phyloP scores from a whole-genome alignment of 768 basidiomycete genomes.

The Hypholoma sublateritium region DNA sequence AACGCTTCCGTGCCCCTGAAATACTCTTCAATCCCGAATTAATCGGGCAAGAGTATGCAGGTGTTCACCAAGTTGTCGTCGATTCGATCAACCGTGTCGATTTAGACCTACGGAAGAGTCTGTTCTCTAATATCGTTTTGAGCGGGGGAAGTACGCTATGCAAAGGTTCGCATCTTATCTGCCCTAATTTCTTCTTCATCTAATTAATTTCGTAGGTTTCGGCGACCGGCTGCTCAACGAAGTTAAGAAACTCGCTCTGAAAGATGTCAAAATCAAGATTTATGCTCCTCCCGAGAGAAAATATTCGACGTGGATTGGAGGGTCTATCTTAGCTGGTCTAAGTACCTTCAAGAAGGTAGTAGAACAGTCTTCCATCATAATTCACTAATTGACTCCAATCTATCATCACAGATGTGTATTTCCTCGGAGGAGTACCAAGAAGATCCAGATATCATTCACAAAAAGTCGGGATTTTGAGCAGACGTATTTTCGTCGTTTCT shows the following conservation, averaged over 20 bases:
- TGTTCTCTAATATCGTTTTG: slow-evolving; percentile 96
- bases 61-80: slow-evolving; percentile 98
- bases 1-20: slow-evolving; percentile 96
- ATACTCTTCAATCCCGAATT: slow-evolving; percentile 97
- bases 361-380: slow-evolving; percentile 6
- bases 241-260: slow-evolving; percentile 92
- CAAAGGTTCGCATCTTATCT: slow-evolving; percentile 58
- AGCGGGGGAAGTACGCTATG: slow-evolving; percentile 96
- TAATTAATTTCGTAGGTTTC: slow-evolving; percentile 54
- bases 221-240: slow-evolving; percentile 96
- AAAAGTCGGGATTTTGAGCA: slow-evolving; percentile 80
- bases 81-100: slow-evolving; percentile 97
- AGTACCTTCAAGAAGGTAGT: slow-evolving; percentile 93
- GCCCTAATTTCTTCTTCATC: slow-evolving; percentile 7
- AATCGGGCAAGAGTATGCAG: slow-evolving; percentile 94
- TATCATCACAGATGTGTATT: slow-evolving; percentile 87
- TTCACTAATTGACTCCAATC: slow-evolving; percentile 11
- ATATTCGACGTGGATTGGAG: slow-evolving; percentile 96
- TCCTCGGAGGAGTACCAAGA: slow-evolving; percentile 99
- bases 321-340: slow-evolving; percentile 92
- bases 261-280: slow-evolving; percentile 98
- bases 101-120: slow-evolving; percentile 89
- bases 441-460: slow-evolving; percentile 98
- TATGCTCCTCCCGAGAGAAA: slow-evolving; percentile 99
- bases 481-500: background rate